Percentiles rank a stretch among this genome's conserved stretches.
These are phyloP conservation scores for Lactarius pseudohatsudake DNA, from an alignment of 768 basidiomycete species.

Conservation along the genomic window DNA sequence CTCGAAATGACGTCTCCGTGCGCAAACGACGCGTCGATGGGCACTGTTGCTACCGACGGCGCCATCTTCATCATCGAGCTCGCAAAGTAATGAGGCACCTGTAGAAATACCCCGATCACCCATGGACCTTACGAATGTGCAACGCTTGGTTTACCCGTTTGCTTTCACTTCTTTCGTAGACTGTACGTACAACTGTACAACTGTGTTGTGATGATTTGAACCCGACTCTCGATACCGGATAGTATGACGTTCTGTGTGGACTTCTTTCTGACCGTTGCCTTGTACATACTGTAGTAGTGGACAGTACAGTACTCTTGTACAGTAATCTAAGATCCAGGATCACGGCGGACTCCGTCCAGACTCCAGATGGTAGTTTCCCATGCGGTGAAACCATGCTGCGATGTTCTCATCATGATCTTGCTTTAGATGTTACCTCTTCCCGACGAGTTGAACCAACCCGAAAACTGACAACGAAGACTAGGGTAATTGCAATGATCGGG, in stretches of 20 bases:
- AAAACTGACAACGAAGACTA: too few species aligned
- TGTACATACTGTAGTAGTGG: background rate
- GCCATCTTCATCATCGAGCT: conserved; percentile 17
- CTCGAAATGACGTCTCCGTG: conserved; percentile 14
- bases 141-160: background rate
- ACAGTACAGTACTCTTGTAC: background rate
- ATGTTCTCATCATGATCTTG: too few species aligned
- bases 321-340: background rate
- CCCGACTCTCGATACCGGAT: background rate
- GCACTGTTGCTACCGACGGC: conserved; percentile 15
- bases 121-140: background rate
- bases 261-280: background rate
- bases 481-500: background rate
- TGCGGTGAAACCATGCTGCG: background rate
- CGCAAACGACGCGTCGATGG: conserved; percentile 14
- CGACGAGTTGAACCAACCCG: background rate
- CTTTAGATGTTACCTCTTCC: too few species aligned
- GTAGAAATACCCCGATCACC: background rate
- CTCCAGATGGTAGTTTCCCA: background rate
- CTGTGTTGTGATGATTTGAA: background rate
- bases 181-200: background rate
- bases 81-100: conserved; percentile 2
- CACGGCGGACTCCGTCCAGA: background rate
- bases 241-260: background rate
- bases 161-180: background rate